These are phyloP conservation scores for Fusarium pseudonygamai DNA, from an alignment of 2,329 filamentous ascomycete genomes.

Conservation along the genomic window DNA sequence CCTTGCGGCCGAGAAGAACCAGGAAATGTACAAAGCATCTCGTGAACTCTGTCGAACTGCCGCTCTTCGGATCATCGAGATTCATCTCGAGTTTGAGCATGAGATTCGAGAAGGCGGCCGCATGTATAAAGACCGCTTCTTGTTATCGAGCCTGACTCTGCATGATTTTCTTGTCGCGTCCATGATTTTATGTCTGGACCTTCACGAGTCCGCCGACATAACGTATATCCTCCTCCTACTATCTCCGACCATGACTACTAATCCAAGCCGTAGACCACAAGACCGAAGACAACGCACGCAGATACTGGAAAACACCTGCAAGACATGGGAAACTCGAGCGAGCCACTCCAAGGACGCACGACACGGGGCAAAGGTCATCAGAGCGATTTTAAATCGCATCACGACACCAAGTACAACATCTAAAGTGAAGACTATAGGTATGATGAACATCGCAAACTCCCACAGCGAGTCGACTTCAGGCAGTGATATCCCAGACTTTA, in stretches of 20 bases:
- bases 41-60: constrained; percentile 54
- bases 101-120: constrained; percentile 60
- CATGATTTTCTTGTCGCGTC: constrained; percentile 68
- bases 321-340: constrained; percentile 54
- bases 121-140: constrained; percentile 62
- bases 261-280: constrained; percentile 34
- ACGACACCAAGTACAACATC: constrained; percentile 32
- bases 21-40: constrained; percentile 52
- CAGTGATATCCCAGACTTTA: constrained; percentile 9
- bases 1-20: constrained; percentile 52
- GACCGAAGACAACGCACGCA: constrained; percentile 49
- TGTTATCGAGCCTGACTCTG: constrained; percentile 61
- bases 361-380: constrained; percentile 55
- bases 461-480: neutral
- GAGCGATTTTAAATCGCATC: constrained; percentile 54
- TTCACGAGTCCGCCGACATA: constrained; percentile 52
- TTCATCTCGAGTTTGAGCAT: constrained; percentile 59
- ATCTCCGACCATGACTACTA: neutral
- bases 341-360: constrained; percentile 53
- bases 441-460: neutral
- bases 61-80: constrained; percentile 55
- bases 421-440: neutral
- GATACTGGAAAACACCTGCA: constrained; percentile 52
- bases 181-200: constrained; percentile 67
- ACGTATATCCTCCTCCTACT: constrained; percentile 41